Evolutionary conservation across 164 flowering plant genomes (phyloP).

Genomic region (Stephania cephalantha): DNA sequence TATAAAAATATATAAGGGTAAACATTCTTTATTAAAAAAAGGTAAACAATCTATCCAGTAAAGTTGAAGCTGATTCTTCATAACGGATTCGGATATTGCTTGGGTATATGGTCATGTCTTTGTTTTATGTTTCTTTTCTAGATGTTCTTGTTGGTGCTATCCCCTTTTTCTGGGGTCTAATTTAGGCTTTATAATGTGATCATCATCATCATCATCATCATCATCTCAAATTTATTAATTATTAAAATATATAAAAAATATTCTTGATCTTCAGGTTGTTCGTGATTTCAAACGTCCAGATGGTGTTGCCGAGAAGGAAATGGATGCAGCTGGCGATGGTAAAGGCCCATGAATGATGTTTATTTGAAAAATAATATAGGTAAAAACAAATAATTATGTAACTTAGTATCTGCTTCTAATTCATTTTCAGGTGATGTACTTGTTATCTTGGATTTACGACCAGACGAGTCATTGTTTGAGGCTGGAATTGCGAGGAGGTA

Average conservation of each 20-base stretch:
- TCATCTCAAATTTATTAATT: not conserved
- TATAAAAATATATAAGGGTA: too few species aligned
- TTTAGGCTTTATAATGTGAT: too few species aligned
- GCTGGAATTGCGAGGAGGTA: conserved; percentile 98
- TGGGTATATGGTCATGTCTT: not conserved
- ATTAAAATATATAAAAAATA: not conserved
- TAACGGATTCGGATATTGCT: not conserved
- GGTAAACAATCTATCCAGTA: too few species aligned
- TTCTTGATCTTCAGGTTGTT: conserved; percentile 36
- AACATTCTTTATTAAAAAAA: too few species aligned
- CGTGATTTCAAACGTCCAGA: conserved; percentile 78
- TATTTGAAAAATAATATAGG: not conserved
- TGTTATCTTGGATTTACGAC: conserved; percentile 71
- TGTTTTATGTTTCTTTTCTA: too few species aligned
- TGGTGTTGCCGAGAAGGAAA: conserved; percentile 47
- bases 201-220: not conserved
- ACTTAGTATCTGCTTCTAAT: conserved; percentile 6
- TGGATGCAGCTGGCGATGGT: conserved; percentile 97
- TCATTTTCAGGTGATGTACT: conserved; percentile 72
- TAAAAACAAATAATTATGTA: not conserved
- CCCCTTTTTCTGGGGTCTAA: not conserved
- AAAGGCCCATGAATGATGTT: conserved; percentile 1
- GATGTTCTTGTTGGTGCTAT: not conserved
- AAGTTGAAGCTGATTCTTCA: too few species aligned
- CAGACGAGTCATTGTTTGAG: conserved; percentile 76